Conservation (phyloP, 768 basidiomycete genomes). For the Tylopilus felleus region DNA sequence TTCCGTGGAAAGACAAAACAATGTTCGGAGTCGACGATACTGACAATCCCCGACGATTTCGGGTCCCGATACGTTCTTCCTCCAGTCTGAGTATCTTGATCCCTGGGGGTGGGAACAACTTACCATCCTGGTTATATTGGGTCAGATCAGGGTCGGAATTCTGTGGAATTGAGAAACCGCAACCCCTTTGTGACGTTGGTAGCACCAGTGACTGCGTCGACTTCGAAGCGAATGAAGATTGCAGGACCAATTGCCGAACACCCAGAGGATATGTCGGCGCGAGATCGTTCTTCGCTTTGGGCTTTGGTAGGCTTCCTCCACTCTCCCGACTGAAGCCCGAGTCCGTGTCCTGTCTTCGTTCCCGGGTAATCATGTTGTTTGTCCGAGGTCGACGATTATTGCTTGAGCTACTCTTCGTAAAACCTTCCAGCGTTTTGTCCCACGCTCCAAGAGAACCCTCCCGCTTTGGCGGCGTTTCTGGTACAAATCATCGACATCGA, state of each 20-base stretch:
- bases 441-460: conserved; percentile 60
- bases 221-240: conserved; percentile 65
- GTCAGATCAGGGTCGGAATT: conserved; percentile 65
- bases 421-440: conserved; percentile 61
- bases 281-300: conserved; percentile 46
- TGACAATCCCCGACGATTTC: conserved; percentile 49
- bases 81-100: conserved; percentile 76
- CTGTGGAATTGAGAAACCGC: conserved; percentile 72
- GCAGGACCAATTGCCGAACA: conserved; percentile 51
- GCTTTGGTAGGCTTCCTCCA: conserved; percentile 63
- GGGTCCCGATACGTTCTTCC: conserved; percentile 56
- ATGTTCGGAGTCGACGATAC: conserved; percentile 26
- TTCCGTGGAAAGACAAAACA: no score
- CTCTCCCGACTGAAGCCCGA: conserved; percentile 75
- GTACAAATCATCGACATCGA: conserved; percentile 44
- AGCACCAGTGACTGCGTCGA: conserved; percentile 60
- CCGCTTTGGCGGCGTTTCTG: conserved; percentile 52
- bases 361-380: conserved; percentile 67
- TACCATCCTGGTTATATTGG: conserved; percentile 64
- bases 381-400: conserved; percentile 74
- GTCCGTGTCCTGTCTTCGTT: conserved; percentile 65
- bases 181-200: conserved; percentile 50
- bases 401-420: conserved; percentile 62
- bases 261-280: conserved; percentile 39
- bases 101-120: conserved; percentile 89